Conservation (phyloP, 2,329 filamentous ascomycete species). For the Neurospora crassa region DNA sequence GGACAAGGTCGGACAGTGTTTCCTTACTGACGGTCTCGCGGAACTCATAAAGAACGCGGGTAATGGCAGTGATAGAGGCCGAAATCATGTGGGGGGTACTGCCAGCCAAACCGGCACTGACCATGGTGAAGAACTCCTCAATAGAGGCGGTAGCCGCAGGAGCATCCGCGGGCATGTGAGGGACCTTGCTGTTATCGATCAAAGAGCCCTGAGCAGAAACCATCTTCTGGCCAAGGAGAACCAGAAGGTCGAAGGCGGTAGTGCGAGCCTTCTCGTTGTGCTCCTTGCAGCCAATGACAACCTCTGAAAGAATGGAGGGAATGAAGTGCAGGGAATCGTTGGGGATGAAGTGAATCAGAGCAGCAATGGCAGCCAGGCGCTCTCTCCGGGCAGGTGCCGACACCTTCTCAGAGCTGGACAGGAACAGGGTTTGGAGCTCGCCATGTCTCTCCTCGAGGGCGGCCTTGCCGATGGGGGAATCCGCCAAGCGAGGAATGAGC, state of each 20-base stretch:
- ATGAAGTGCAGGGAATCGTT: constrained; percentile 81
- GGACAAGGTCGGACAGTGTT: constrained; percentile 73
- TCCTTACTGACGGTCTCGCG: constrained; percentile 57
- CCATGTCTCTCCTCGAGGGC: constrained; percentile 66
- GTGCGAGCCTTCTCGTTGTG: constrained; percentile 91
- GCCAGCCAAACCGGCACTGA: constrained; percentile 87
- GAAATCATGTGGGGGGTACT: constrained; percentile 95
- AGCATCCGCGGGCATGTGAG: constrained; percentile 76
- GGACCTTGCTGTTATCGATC: constrained; percentile 79
- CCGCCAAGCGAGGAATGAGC: constrained; percentile 80
- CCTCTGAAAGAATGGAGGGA: constrained; percentile 80
- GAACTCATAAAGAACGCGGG: constrained; percentile 90
- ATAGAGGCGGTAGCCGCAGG: constrained; percentile 69
- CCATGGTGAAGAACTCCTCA: constrained; percentile 97
- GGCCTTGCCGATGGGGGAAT: constrained; percentile 65
- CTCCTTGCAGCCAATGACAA: constrained; percentile 94
- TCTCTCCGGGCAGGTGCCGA: constrained; percentile 81
- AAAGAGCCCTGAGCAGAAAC: constrained; percentile 51
- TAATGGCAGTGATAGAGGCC: constrained; percentile 89
- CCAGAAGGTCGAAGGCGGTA: constrained; percentile 80
- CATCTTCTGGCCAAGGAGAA: constrained; percentile 81
- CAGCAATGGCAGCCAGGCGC: constrained; percentile 70
- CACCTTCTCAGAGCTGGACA: constrained; percentile 73
- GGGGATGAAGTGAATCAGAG: constrained; percentile 71
- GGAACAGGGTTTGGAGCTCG: constrained; percentile 74